These are phyloP conservation scores for Sugiyamaella paludigena DNA, from an alignment of 1,139 yeast genomes.

Conservation along the genomic window DNA sequence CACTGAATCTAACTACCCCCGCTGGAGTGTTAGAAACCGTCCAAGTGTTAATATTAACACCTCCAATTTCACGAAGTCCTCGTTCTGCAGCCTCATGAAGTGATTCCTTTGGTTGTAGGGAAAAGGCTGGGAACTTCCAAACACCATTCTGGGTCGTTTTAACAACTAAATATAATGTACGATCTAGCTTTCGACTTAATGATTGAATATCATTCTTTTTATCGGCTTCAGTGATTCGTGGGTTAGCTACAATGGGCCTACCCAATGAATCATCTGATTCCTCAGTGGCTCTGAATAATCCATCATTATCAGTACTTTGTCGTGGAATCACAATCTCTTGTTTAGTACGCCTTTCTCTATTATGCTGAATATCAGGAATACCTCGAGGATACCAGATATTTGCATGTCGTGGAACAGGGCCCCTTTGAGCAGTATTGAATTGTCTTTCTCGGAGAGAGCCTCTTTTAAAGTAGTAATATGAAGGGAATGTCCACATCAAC, in stretches of 20 bases:
- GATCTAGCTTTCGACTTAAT: conserved; percentile 73
- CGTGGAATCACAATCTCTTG: conserved; percentile 73
- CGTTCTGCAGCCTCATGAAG: conserved; percentile 73
- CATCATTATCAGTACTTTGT: conserved; percentile 46
- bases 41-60: conserved; percentile 77
- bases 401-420: conserved; percentile 70
- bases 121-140: conserved; percentile 81
- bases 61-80: conserved; percentile 72
- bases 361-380: conserved; percentile 78
- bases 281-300: conserved; percentile 39
- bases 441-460: conserved; percentile 88
- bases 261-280: conserved; percentile 47
- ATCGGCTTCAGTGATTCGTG: conserved; percentile 80
- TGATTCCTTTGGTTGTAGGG: conserved; percentile 45
- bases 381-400: conserved; percentile 80
- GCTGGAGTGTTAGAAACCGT: conserved; percentile 87
- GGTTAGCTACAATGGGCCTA: conserved; percentile 66
- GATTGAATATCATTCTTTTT: conserved; percentile 56
- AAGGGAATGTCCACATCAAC: conserved; percentile 97
- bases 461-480: conserved; percentile 84
- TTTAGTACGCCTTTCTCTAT: conserved; percentile 82
- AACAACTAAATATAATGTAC: conserved; percentile 75
- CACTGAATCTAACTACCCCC: conserved; percentile 48
- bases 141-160: conserved; percentile 40
- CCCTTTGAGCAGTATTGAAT: conserved; percentile 66